Evolutionary conservation across 2,329 filamentous ascomycete species (phyloP), one percentile per base, ranked within the genome.

Genomic region (Zymoseptoria passerinii): DNA sequence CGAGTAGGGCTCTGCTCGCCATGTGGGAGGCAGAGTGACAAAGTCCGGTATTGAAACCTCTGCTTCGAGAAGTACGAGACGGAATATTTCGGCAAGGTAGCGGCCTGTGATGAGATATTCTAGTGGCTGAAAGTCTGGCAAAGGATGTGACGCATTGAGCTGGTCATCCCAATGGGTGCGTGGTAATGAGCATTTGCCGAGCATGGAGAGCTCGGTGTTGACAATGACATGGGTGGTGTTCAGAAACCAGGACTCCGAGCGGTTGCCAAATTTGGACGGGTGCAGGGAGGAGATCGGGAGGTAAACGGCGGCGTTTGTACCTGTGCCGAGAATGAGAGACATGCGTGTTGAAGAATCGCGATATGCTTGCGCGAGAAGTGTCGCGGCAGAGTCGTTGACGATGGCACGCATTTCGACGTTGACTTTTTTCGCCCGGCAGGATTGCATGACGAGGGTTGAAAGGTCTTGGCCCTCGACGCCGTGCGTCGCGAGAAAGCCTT

Each of bases 201-300:
- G 85, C 83, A 86, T 85, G 74, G 83, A 85, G 65, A 85, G 74
- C 67, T 87, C 84, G 7, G 81, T 86, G 68, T 87, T 87, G 65
- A 85, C 78, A 55, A 86, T 80, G 29, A 86, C 83, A 59, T 83
- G 78, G 28, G 79, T 76, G n/a, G 83, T 82, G 48, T 78, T 74
- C 28, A 78, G 75, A 58, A 81, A 77, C 81, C 82, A 84, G 48
- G 75, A 76, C 16, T 77, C 72, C 1, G 81, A 78, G 53, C 83
- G 77, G 28, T 70, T 66, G 28, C 81, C 81, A 68, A 83, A 84
- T 63, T 86, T 86, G 54, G 76, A 73, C 18, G 69, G 67, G 2
- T 80, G 79, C 44, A 86, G 77, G 40, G 78, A 76, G 29, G 72
- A 70, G 10, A 82, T 77, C 2, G 83, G 83, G 29, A 85, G 78